These are phyloP conservation scores for Trichoderma reesei DNA, from an alignment of 495 filamentous ascomycete genomes.

Conservation along the genomic window DNA sequence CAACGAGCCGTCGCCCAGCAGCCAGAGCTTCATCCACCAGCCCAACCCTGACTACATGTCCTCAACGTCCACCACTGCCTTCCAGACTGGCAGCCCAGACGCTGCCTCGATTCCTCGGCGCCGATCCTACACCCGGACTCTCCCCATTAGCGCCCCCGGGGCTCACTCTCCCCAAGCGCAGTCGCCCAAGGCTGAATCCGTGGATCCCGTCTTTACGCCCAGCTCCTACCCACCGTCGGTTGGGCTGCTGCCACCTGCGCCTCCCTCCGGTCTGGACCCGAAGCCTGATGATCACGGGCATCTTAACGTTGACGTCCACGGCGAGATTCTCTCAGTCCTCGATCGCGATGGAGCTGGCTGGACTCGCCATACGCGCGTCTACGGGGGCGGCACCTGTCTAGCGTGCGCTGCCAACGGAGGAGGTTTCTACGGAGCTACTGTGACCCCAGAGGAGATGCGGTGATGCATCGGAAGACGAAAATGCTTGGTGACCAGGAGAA, in stretches of 20 bases:
- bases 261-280: constrained; percentile 21
- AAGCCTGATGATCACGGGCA: constrained; percentile 21
- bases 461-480: constrained; percentile 14
- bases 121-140: constrained; percentile 33
- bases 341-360: constrained; percentile 36
- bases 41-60: constrained; percentile 31
- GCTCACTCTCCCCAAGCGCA: constrained; percentile 15
- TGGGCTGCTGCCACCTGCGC: constrained; percentile 31
- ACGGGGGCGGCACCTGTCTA: constrained; percentile 40
- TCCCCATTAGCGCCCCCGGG: constrained; percentile 27
- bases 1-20: constrained; percentile 29
- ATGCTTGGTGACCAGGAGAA: neutral
- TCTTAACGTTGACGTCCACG: constrained; percentile 30
- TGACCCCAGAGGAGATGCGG: constrained; percentile 36
- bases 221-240: constrained; percentile 36
- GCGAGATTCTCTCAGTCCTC: constrained; percentile 35
- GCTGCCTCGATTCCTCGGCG: constrained; percentile 23
- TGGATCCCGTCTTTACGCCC: constrained; percentile 23
- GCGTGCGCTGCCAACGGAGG: constrained; percentile 34
- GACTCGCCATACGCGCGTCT: constrained; percentile 41
- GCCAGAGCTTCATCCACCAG: constrained; percentile 31
- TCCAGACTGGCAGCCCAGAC: constrained; percentile 13
- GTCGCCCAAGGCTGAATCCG: constrained; percentile 13
- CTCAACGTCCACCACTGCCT: constrained; percentile 19
- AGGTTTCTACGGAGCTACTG: constrained; percentile 41